Evolutionary conservation across 169 alveolate genomes (phyloP), one percentile per base, ranked within the genome.

Genomic region (Eimeria maxima): DNA sequence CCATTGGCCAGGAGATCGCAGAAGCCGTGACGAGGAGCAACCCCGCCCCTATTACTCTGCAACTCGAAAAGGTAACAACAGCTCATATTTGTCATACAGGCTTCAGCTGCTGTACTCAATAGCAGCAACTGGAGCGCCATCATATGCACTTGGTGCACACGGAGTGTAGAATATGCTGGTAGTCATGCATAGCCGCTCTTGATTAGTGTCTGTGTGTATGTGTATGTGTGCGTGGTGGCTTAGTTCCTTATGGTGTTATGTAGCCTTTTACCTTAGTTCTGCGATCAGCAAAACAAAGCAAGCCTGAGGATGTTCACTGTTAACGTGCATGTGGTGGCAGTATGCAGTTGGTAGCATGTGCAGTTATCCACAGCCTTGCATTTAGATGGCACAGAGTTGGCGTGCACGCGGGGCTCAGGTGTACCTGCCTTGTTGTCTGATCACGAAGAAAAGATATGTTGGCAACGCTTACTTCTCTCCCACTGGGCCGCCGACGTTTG

Each of bases 41-140:
- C 53, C 97, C 96, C n/a, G 45, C 94, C 38, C 97, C 97, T 24
- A 87, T 96, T 76, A 95, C 93, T 42, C 93, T 96, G 69, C 90
- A 95, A 76, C 96, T 96, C 27, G 97, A 96, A 55, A 96, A 96
- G 88, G 97, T 96, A 57, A 3, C 47, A 27, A 45, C 55, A 73
- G 53, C 83, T 53, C 38, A 14, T 11, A 27, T 20, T 69, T 29
- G 29, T 7, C 47, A 20, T 69, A 69, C 45, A 8, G 47, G 47
- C 14, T 69, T 5, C 78, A 69, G 24, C n/a, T 6, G 45, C 24
- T 44, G 29, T 22, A 33, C 38, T 33, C 38, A 44, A 44, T 10
- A 24, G 86, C 27, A 44, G 33, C 53, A 73, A 14, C 4, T 10
- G 42, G 42, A 44, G 33, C 60, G 42, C 60, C 86, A 76, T 18